Base-by-base conservation (phyloP, 2,329 filamentous ascomycete species). In the Elsinoe australis region DNA sequence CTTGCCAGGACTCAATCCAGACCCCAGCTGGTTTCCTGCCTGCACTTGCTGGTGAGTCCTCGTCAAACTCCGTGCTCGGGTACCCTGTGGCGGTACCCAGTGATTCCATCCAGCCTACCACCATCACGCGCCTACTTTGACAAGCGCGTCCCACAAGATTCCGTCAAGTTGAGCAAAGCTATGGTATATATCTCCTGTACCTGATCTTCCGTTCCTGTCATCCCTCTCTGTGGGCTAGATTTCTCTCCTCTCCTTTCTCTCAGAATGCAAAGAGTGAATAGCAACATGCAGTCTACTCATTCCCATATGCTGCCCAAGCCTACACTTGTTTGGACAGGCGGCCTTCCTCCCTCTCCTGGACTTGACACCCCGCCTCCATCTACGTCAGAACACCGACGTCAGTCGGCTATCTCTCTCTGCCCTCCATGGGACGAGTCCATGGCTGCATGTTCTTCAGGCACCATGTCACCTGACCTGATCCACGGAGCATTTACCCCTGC, bases 61-160 rank as follows among this genome's bases (percentile, higher is more conserved):
- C 39, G 32, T 44, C 39, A 44, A 44, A 44, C 26, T 18, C n/a
- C 39, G 26, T 26, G 39, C 28, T 28, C 21, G 22, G 21, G 28
- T 15, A 14, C 26, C 12, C 12, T 18, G n/a, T 9, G 17, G 39
- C 17, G 17, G 39, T 44, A 32, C 6, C 39, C 39, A 44, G 21
- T 44, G 24, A 29, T 31, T 31, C 26, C 14, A 17, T 9, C 15
- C 31, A 15, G 14, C 28, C 39, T 31, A 29, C 28, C 39, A 44
- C 39, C 39, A 44, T 44, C 39, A 44, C 39, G 39, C 39, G 26
- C 26, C 26, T 44, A 18, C 26, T 8, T 3, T 32, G 5, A 18
- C 26, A 44, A 19, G 26, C 39, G 39, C 39, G 39, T 44, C 28
- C 28, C 24, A 21, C 39, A 31, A 44, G 29, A 26, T 32, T 44